phyloP scores from a whole-genome alignment of 2,329 filamentous ascomycete genomes.

The Epichloe sp. region DNA sequence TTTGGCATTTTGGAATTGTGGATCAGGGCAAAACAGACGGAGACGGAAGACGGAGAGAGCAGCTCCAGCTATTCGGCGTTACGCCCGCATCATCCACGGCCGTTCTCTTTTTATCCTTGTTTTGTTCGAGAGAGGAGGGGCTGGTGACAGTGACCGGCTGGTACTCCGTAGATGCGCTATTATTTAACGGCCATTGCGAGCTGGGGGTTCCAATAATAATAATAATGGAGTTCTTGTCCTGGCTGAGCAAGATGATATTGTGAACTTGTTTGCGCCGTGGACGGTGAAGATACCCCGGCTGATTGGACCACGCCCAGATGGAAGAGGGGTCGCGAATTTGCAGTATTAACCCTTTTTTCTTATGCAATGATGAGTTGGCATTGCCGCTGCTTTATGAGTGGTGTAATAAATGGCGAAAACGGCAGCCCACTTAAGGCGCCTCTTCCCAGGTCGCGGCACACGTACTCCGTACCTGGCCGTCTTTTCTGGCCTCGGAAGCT shows the following conservation, averaged over 20 bases:
- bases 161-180: slow-evolving; percentile 3
- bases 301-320: slow-evolving; percentile 10
- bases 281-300: slow-evolving; percentile 13
- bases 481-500: slow-evolving; percentile 6
- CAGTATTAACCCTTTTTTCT: slow-evolving; percentile 20
- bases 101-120: neutral
- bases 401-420: slow-evolving; percentile 12
- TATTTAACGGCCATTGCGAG: slow-evolving; percentile 6
- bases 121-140: slow-evolving; percentile 2
- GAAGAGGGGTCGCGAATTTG: slow-evolving; percentile 6
- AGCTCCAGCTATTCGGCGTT: neutral
- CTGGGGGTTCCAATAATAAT: neutral
- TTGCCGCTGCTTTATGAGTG: slow-evolving; percentile 25
- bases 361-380: slow-evolving; percentile 73
- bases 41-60: neutral
- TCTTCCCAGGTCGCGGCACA: slow-evolving; percentile 1
- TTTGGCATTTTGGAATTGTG: slow-evolving; percentile 2
- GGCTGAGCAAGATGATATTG: slow-evolving; percentile 1
- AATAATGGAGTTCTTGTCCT: neutral
- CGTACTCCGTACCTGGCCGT: slow-evolving; percentile 4
- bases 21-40: neutral
- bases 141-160: slow-evolving; percentile 4
- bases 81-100: neutral
- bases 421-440: slow-evolving; percentile 5
- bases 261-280: slow-evolving; percentile 2